A percentile compares a stretch with the other conserved stretches of the same genome.
Evolutionary conservation across 345 rosid genomes (phyloP).

Genomic region (Cochlearia excelsa): DNA sequence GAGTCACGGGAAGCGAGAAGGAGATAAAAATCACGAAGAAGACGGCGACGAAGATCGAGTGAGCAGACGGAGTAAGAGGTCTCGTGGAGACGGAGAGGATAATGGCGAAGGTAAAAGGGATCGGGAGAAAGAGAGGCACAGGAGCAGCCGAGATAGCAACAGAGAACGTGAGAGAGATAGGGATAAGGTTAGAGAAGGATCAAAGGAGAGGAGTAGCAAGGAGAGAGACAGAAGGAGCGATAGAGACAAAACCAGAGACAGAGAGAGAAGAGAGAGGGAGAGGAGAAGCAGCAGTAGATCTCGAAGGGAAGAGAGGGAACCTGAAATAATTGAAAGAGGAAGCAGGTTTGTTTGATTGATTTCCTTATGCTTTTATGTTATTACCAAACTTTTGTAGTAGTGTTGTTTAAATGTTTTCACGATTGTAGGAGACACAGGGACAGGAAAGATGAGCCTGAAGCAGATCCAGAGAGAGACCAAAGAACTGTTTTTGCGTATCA

Average conservation of each 20-base stretch:
- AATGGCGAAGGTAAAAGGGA: neutral
- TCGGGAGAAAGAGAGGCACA: slow-evolving; percentile 46
- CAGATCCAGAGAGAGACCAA: slow-evolving; percentile 96
- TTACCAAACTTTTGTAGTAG: too few species aligned
- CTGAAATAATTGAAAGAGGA: slow-evolving; percentile 38
- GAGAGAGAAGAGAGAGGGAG: slow-evolving; percentile 45
- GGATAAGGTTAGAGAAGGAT: slow-evolving; percentile 38
- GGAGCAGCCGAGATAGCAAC: slow-evolving; percentile 41
- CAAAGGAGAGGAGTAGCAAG: slow-evolving; percentile 44
- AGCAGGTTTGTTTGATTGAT: slow-evolving; percentile 39
- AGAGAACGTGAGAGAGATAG: neutral
- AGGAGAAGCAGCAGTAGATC: slow-evolving; percentile 45
- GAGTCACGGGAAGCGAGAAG: slow-evolving; percentile 68
- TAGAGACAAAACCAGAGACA: slow-evolving; percentile 11
- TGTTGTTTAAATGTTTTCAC: too few species aligned
- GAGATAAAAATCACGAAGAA: slow-evolving; percentile 44
- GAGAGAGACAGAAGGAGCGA: slow-evolving; percentile 44
- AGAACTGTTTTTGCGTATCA: slow-evolving; percentile 95
- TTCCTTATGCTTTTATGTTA: too few species aligned
- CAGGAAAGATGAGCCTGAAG: slow-evolving; percentile 89
- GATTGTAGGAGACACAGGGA: slow-evolving; percentile 67
- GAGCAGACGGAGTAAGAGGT: slow-evolving; percentile 52
- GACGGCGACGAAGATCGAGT: slow-evolving; percentile 50
- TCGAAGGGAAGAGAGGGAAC: slow-evolving; percentile 43
- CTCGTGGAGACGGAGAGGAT: slow-evolving; percentile 56